Evolutionary conservation across 1,139 yeast genomes (phyloP).

Genomic region (Candida sp.): DNA sequence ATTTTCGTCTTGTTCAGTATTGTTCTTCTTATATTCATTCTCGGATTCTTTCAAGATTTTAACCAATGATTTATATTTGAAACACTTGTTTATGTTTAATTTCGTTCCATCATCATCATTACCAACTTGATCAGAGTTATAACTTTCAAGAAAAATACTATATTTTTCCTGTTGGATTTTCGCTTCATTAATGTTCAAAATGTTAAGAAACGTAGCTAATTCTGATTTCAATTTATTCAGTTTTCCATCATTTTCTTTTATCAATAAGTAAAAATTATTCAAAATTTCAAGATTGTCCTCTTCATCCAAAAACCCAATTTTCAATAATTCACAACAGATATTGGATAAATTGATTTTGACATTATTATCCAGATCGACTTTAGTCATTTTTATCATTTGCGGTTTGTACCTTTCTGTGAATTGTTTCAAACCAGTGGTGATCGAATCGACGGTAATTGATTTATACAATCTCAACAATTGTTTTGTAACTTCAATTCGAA

Average conservation of each 20-base stretch:
- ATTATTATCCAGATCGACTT: slow-evolving; percentile 29
- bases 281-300: slow-evolving; percentile 43
- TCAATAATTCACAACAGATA: slow-evolving; percentile 53
- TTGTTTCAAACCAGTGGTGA: slow-evolving; percentile 42
- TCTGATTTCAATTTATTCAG: slow-evolving; percentile 30
- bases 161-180: slow-evolving; percentile 17
- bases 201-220: slow-evolving; percentile 26
- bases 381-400: slow-evolving; percentile 59
- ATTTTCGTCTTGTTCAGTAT: slow-evolving; percentile 1
- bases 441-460: slow-evolving; percentile 13
- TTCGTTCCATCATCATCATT: slow-evolving; percentile 17
- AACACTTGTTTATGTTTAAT: slow-evolving; percentile 24
- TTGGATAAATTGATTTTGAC: slow-evolving; percentile 53
- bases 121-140: slow-evolving; percentile 14
- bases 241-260: slow-evolving; percentile 19
- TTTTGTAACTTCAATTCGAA: slow-evolving; percentile 63
- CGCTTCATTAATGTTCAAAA: slow-evolving; percentile 16
- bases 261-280: slow-evolving; percentile 39
- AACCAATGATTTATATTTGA: slow-evolving; percentile 38
- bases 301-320: slow-evolving; percentile 61
- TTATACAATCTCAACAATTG: slow-evolving; percentile 52
- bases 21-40: neutral
- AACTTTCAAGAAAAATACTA: slow-evolving; percentile 17
- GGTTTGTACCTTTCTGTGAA: slow-evolving; percentile 69
- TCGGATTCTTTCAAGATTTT: slow-evolving; percentile 10